phyloP scores from a whole-genome alignment of 2,329 filamentous ascomycete species.

The Phaeophleospora eucalypticola region DNA sequence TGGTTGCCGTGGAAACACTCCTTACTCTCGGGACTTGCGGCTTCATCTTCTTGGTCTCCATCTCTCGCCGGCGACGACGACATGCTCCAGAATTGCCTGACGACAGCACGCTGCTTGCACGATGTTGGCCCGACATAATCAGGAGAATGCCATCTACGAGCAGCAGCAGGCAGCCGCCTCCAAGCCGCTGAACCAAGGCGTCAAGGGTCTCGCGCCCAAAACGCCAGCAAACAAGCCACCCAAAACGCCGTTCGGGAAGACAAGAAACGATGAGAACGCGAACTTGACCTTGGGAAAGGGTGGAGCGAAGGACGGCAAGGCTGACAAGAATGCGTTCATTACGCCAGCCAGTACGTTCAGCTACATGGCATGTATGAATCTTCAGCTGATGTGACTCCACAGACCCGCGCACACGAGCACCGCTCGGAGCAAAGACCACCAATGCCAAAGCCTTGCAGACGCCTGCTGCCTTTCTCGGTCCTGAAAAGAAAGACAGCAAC shows the following conservation, averaged over 20 bases:
- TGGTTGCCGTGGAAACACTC: background rate
- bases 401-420: conserved; percentile 69
- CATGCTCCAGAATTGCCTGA: background rate
- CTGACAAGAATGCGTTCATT: conserved; percentile 62
- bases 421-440: conserved; percentile 90
- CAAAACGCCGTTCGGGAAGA: conserved; percentile 68
- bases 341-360: conserved; percentile 69
- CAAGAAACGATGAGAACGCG: conserved; percentile 83
- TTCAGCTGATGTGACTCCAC: conserved; percentile 9
- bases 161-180: conserved; percentile 66
- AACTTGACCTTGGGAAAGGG: conserved; percentile 58
- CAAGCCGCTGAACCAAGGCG: conserved; percentile 67
- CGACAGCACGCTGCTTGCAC: conserved; percentile 3
- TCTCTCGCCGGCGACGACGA: background rate
- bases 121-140: conserved; percentile 74
- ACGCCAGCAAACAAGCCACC: conserved; percentile 72
- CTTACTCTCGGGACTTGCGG: too few species aligned
- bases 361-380: conserved; percentile 1
- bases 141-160: conserved; percentile 79
- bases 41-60: too few species aligned
- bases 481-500: conserved; percentile 38
- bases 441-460: conserved; percentile 79
- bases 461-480: conserved; percentile 50
- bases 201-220: conserved; percentile 62
- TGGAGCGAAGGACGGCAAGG: conserved; percentile 52